These are phyloP conservation scores for Candida tibetensis DNA, from an alignment of 805 yeast species.

Conservation along the genomic window DNA sequence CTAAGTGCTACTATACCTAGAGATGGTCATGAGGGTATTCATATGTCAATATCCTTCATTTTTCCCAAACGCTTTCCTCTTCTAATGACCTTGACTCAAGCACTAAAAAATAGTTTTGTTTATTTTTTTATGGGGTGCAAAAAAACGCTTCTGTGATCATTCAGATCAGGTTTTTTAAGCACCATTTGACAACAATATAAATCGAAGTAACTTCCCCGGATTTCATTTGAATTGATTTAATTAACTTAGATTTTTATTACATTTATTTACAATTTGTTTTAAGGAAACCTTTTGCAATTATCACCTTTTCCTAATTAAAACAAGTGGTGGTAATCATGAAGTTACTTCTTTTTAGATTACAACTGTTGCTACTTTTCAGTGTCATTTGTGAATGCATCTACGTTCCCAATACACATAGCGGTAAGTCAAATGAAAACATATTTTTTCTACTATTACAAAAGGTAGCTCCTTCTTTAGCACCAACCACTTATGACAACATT, in stretches of 20 bases:
- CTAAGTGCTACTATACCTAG: too few species aligned
- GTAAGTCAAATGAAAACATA: background rate
- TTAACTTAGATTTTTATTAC: too few species aligned
- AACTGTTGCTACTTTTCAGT: background rate
- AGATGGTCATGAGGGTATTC: too few species aligned
- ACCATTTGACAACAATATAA: background rate
- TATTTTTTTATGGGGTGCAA: background rate
- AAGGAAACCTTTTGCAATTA: too few species aligned
- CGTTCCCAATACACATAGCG: background rate
- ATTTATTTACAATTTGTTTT: too few species aligned
- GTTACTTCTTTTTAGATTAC: background rate
- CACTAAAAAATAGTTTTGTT: too few species aligned
- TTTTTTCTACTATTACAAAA: background rate
- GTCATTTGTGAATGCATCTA: background rate
- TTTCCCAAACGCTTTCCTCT: too few species aligned
- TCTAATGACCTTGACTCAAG: too few species aligned
- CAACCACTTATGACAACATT: background rate
- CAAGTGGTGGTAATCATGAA: too few species aligned
- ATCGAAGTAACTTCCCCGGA: background rate
- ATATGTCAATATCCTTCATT: too few species aligned
- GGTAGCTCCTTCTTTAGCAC: background rate
- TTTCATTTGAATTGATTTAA: too few species aligned
- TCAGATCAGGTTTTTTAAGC: background rate
- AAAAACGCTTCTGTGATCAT: background rate
- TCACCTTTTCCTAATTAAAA: too few species aligned